Conservation (phyloP, 2,329 filamentous ascomycete species). For the Nemania bipapillata region DNA sequence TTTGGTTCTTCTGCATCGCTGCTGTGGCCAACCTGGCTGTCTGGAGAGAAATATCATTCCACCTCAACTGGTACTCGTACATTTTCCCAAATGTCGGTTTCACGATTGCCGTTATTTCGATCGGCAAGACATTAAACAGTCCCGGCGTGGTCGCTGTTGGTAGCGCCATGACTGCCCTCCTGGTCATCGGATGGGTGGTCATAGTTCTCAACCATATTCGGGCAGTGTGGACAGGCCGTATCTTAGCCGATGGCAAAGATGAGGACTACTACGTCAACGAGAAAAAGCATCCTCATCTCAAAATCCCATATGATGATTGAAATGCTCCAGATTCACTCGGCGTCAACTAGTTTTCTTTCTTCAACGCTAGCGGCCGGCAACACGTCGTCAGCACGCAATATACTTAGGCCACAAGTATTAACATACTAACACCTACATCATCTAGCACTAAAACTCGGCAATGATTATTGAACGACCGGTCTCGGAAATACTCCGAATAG, state of each 20-base stretch:
- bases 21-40: conserved; percentile 47
- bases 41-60: conserved; percentile 51
- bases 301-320: conserved; percentile 36
- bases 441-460: too few species aligned
- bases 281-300: conserved; percentile 42
- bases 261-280: conserved; percentile 58
- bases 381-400: too few species aligned
- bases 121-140: conserved; percentile 65
- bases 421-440: too few species aligned
- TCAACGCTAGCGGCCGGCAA: too few species aligned
- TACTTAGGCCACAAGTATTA: too few species aligned
- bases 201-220: conserved; percentile 61
- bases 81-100: conserved; percentile 74
- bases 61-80: conserved; percentile 70
- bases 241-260: conserved; percentile 69
- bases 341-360: too few species aligned
- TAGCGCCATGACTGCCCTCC: conserved; percentile 65
- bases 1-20: conserved; percentile 61
- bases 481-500: too few species aligned
- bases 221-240: conserved; percentile 62
- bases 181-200: conserved; percentile 67
- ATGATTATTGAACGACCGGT: too few species aligned
- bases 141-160: conserved; percentile 64
- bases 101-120: conserved; percentile 67
- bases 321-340: conserved; percentile 38